phyloP scores from a whole-genome alignment of 371 early-diverging fungal genomes.

The Chytridium lagenaria region DNA sequence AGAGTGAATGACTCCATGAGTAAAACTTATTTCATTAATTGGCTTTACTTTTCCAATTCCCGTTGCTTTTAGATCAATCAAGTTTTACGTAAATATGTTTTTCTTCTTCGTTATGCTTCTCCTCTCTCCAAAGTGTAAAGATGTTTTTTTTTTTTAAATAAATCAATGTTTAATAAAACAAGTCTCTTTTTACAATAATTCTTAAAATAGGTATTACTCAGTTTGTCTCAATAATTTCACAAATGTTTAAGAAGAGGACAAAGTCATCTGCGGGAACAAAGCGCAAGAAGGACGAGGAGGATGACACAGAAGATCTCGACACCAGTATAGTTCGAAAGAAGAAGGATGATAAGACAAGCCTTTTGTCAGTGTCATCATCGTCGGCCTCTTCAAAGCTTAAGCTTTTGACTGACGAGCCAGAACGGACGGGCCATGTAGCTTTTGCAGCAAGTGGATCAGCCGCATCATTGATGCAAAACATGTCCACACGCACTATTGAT shows the following conservation, averaged over 20 bases:
- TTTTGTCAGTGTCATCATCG: background rate
- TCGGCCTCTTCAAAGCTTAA: background rate
- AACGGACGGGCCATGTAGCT: slow-evolving; percentile 20
- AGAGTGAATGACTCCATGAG: too few relatives aligned
- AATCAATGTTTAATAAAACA: too few relatives aligned
- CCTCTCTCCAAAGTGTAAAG: too few relatives aligned
- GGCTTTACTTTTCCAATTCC: too few relatives aligned
- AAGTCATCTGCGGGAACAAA: background rate
- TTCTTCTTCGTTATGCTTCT: too few relatives aligned
- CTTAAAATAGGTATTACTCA: too few relatives aligned
- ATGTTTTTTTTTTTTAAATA: too few relatives aligned
- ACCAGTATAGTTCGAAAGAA: slow-evolving; percentile 15
- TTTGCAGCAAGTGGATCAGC: slow-evolving; percentile 51
- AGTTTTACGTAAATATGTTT: too few relatives aligned
- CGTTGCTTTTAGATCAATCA: too few relatives aligned
- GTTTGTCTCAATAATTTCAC: too few relatives aligned
- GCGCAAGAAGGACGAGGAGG: slow-evolving; percentile 10
- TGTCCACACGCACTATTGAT: slow-evolving; percentile 56
- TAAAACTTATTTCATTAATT: too few relatives aligned
- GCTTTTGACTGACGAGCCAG: background rate
- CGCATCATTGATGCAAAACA: slow-evolving; percentile 49
- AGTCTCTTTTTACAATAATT: too few relatives aligned
- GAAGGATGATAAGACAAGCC: slow-evolving; percentile 13
- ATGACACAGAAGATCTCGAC: slow-evolving; percentile 12
- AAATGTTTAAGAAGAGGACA: slow-evolving; percentile 20